Conservation (phyloP, 2,329 filamentous ascomycete species). For the Coleophoma cylindrospora region DNA sequence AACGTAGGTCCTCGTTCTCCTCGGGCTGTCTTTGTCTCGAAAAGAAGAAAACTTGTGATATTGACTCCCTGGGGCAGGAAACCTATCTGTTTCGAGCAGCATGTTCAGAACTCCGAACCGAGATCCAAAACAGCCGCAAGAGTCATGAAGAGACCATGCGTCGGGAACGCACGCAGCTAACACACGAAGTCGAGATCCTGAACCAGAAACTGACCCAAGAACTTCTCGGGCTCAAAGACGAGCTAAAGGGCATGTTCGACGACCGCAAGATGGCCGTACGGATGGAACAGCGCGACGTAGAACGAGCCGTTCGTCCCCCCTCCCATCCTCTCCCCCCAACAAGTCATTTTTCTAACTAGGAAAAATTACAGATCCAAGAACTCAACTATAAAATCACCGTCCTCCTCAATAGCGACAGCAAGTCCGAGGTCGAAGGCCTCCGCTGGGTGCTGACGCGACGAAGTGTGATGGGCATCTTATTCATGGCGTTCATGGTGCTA, state of each 20-base stretch:
- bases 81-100: slow-evolving; percentile 91
- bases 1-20: slow-evolving; percentile 44
- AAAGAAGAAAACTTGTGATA: no score
- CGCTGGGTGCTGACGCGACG: slow-evolving; percentile 75
- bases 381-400: slow-evolving; percentile 96
- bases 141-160: slow-evolving; percentile 76
- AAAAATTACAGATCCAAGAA: slow-evolving; percentile 66
- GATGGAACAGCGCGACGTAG: slow-evolving; percentile 79
- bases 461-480: slow-evolving; percentile 58
- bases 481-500: slow-evolving; percentile 59
- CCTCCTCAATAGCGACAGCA: slow-evolving; percentile 80
- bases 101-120: slow-evolving; percentile 84
- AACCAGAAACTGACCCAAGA: slow-evolving; percentile 83
- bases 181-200: slow-evolving; percentile 93
- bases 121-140: slow-evolving; percentile 74
- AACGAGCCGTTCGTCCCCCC: slow-evolving; percentile 60
- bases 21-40: no score
- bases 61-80: slow-evolving; percentile 42
- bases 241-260: slow-evolving; percentile 93
- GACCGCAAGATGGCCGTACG: slow-evolving; percentile 90
- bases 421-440: slow-evolving; percentile 86
- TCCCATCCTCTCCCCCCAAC: no score
- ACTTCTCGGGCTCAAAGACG: slow-evolving; percentile 74
- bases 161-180: slow-evolving; percentile 76
- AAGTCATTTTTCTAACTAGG: no score